phyloP scores from a whole-genome alignment of 306 rosid species.

The Sicyos baderoa region DNA sequence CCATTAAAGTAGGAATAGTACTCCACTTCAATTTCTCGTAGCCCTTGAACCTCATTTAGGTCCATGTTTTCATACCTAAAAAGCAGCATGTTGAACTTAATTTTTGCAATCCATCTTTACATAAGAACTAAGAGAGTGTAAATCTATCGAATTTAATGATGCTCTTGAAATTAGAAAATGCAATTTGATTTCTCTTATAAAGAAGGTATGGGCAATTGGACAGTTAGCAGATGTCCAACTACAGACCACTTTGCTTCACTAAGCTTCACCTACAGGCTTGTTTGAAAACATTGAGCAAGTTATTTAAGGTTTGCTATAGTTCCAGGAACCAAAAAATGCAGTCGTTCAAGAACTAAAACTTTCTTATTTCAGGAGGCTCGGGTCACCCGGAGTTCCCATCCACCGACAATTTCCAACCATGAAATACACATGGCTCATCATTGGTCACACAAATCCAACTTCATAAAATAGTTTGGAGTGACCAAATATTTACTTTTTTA shows the following conservation, averaged over 20 bases:
- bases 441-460: constrained; percentile 1
- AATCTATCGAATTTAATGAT: constrained; percentile 1
- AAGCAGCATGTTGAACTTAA: constrained; percentile 21
- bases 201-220: constrained; percentile 4
- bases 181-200: constrained; percentile 2
- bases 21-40: constrained; percentile 48
- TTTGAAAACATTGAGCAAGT: background rate
- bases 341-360: background rate
- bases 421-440: constrained; percentile 5
- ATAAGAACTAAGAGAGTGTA: constrained; percentile 10
- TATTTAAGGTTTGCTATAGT: background rate
- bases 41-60: constrained; percentile 60
- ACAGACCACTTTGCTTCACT: background rate
- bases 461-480: background rate
- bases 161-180: constrained; percentile 1
- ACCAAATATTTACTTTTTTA: background rate
- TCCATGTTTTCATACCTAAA: constrained; percentile 54
- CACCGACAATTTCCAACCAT: background rate
- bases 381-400: background rate
- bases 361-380: background rate
- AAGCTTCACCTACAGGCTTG: constrained; percentile 7
- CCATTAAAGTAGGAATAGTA: constrained; percentile 73
- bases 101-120: background rate
- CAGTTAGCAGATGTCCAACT: background rate
- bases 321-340: constrained; percentile 7